Evolutionary conservation across 257 asterid species (phyloP).

Genomic region (Cinchona pubescens): DNA sequence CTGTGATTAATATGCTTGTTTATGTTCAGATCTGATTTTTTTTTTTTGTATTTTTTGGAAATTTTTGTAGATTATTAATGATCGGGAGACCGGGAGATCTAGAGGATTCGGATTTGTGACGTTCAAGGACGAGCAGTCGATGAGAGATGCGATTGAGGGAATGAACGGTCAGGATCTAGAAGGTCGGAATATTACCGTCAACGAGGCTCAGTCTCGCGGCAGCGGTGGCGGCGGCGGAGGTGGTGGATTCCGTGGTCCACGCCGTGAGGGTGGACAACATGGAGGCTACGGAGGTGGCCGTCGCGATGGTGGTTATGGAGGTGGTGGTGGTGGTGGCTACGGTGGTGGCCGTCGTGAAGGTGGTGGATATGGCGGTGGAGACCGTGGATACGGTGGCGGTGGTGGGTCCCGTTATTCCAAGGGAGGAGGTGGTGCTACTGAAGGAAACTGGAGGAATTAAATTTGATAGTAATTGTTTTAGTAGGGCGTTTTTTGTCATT

Average conservation of each 20-base stretch:
- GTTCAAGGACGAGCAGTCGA: slow-evolving; percentile 65
- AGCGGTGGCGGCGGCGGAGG: slow-evolving; percentile 48
- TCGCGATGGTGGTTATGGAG: slow-evolving; percentile 33
- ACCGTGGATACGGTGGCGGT: slow-evolving; percentile 22
- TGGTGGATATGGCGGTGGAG: slow-evolving; percentile 28
- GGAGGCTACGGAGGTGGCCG: slow-evolving; percentile 31
- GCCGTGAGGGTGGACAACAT: slow-evolving; percentile 40
- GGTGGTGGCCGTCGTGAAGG: slow-evolving; percentile 33
- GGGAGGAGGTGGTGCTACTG: slow-evolving; percentile 26
- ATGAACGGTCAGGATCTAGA: slow-evolving; percentile 89
- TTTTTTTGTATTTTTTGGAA: background rate
- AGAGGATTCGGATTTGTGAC: slow-evolving; percentile 96
- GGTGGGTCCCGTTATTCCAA: slow-evolving; percentile 33
- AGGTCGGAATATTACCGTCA: slow-evolving; percentile 86
- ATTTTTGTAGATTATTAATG: slow-evolving; percentile 56
- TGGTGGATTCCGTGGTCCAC: slow-evolving; percentile 33
- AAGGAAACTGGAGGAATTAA: slow-evolving; percentile 70
- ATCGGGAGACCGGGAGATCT: slow-evolving; percentile 92
- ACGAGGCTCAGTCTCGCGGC: slow-evolving; percentile 88
- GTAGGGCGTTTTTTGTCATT: background rate
- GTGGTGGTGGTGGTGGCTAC: slow-evolving; percentile 20
- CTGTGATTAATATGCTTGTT: background rate
- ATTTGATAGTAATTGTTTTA: background rate
- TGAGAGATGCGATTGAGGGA: slow-evolving; percentile 71
- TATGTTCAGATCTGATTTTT: slow-evolving; percentile 29